phyloP scores from a whole-genome alignment of 1,139 yeast genomes.

The Entelexis sorbosivorans region DNA sequence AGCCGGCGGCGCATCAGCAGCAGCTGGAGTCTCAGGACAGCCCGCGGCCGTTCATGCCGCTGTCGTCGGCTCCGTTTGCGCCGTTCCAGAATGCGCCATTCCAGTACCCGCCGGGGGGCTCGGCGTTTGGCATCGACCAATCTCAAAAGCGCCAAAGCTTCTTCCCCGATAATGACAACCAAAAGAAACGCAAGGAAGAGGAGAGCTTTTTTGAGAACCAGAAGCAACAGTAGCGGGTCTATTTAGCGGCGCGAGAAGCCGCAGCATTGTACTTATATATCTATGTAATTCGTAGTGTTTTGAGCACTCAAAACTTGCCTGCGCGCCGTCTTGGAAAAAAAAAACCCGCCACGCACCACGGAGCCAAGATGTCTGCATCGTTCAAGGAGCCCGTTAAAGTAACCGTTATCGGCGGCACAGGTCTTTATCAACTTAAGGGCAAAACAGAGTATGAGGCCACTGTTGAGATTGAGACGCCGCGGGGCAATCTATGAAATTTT shows the following conservation, averaged over 20 bases:
- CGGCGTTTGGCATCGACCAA: neutral
- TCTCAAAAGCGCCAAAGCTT: slow-evolving; percentile 7
- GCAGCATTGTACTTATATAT: no score
- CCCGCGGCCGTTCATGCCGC: neutral
- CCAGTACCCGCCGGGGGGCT: neutral
- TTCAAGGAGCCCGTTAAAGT: slow-evolving; percentile 49
- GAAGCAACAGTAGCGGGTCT: neutral
- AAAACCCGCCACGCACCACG: no score
- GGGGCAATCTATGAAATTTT: slow-evolving; percentile 49
- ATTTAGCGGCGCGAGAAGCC: no score
- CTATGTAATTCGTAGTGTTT: no score
- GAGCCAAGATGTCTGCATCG: neutral
- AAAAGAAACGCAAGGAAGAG: slow-evolving; percentile 16
- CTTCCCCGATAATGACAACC: slow-evolving; percentile 8
- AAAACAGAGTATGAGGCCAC: slow-evolving; percentile 76
- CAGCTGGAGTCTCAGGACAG: neutral
- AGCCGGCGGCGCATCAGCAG: neutral
- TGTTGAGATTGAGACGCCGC: slow-evolving; percentile 67
- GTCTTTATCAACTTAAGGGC: slow-evolving; percentile 78
- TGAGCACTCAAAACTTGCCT: no score
- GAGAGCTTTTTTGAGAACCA: neutral
- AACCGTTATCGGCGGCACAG: slow-evolving; percentile 95
- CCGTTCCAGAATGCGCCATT: neutral
- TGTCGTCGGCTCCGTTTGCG: neutral
- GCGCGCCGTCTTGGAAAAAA: no score